These are phyloP conservation scores for Castanea mollissima DNA, from an alignment of 306 rosid genomes.

Conservation along the genomic window DNA sequence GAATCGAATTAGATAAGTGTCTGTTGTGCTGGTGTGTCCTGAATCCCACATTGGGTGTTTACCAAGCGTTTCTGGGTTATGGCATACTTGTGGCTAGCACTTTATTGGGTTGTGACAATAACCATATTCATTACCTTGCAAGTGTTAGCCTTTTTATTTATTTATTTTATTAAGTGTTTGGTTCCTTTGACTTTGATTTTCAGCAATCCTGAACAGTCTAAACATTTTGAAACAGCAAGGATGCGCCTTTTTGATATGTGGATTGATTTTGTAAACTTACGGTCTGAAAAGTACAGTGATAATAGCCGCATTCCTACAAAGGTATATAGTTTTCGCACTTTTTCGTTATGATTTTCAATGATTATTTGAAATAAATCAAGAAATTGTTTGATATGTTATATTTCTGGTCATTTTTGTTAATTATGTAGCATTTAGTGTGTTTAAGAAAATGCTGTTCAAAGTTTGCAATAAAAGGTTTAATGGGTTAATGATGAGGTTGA, in stretches of 20 bases:
- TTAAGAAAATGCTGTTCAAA: neutral
- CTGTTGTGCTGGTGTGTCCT: too few species aligned
- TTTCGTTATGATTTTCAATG: neutral
- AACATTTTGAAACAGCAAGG: slow-evolving; percentile 96
- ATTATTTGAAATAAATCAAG: neutral
- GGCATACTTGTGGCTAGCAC: too few species aligned
- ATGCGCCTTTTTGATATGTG: slow-evolving; percentile 79
- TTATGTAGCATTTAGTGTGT: neutral
- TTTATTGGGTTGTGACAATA: neutral
- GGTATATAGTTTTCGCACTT: slow-evolving; percentile 26
- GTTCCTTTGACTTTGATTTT: slow-evolving; percentile 1
- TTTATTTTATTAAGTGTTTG: neutral
- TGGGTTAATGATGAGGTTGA: neutral
- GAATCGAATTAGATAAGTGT: too few species aligned
- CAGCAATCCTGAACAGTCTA: slow-evolving; percentile 96
- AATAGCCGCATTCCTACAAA: slow-evolving; percentile 87
- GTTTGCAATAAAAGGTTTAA: neutral
- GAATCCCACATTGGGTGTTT: too few species aligned
- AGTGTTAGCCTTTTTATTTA: neutral
- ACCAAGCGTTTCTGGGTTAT: too few species aligned
- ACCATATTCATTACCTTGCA: too few species aligned
- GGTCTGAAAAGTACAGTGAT: slow-evolving; percentile 83
- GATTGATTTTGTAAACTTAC: slow-evolving; percentile 92
- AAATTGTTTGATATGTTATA: neutral
- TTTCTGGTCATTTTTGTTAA: neutral